Base-by-base conservation (phyloP, 768 basidiomycete genomes). In the Cystobasidium ongulense region DNA sequence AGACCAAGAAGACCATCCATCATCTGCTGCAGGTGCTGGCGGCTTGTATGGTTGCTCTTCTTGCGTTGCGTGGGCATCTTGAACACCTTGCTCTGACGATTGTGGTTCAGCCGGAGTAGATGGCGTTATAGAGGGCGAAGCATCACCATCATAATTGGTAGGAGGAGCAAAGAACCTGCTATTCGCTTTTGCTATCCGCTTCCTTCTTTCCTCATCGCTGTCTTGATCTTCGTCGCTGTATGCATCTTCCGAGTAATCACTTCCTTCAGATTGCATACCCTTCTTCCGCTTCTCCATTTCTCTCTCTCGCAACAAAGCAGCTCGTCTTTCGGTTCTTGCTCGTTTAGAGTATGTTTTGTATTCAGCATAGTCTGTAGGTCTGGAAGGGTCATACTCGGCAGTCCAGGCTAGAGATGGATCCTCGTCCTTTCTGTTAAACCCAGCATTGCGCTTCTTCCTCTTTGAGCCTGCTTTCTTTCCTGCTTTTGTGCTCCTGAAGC, bases 81-180 rank as follows among this genome's bases (percentile, higher is more conserved):
- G 36, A 52, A 52, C 74, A 10, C 52, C 33, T 41, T 43, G 54
- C 38, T 27, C 21, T 25, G 54, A 17, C 5, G 38, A 11, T 27
- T 59, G 27, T 33, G 74, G 54, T 13, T 59, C 74, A 8, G 53
- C 43, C 17, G 54, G 35, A 41, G 74, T 29, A n/a, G 74, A 38
- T 5, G 46, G 39, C 33, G 38, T 17, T 18, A 15, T 38, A 18
- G 53, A 7, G 1, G 66, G 38, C 43, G 46, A 53, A 21, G 21
- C 46, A 21, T 7, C 18, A 11, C 46, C 46, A 18, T 75, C 63
- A 63, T 75, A 75, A 39, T n/a, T 74, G 5, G 29, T 73, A 4
- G 74, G 74, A 25, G 74, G 74, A n/a, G 74, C 74, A 39, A 75
- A 75, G 46, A 75, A 72, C n/a, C 74, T 29, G 36, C 31, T 74